Evolutionary conservation across 192 early-diverging fungal species (phyloP).

Genomic region (Entophlyctis luteolus): DNA sequence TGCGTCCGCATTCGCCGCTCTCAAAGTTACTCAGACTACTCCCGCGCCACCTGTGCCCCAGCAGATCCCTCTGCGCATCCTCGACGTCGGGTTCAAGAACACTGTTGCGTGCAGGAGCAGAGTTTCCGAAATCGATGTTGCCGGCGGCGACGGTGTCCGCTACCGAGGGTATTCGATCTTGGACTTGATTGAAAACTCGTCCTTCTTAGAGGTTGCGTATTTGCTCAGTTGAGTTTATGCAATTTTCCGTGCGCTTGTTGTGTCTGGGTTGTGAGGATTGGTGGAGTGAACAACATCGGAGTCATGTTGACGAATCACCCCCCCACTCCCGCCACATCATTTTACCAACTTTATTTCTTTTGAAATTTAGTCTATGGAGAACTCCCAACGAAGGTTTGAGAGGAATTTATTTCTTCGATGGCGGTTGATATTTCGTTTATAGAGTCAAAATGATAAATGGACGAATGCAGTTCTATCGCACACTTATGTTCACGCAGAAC

Average conservation of each 20-base stretch:
- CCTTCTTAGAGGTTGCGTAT: conserved; percentile 62
- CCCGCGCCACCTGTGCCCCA: conserved; percentile 33
- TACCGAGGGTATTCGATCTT: conserved; percentile 62
- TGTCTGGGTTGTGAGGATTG: neutral
- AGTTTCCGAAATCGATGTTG: conserved; percentile 32
- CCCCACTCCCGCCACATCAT: too few relatives aligned
- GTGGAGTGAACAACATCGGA: too few relatives aligned
- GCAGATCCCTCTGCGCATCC: conserved; percentile 41
- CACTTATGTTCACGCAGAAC: conserved; percentile 54
- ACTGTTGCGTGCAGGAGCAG: conserved; percentile 48
- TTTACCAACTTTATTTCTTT: neutral
- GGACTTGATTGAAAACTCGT: conserved; percentile 58
- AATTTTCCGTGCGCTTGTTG: neutral
- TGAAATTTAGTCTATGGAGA: conserved; percentile 40
- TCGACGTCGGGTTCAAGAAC: conserved; percentile 51
- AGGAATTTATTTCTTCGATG: neutral
- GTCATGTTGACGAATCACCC: too few relatives aligned
- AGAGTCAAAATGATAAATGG: conserved; percentile 44
- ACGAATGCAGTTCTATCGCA: conserved; percentile 49
- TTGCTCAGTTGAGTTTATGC: conserved; percentile 35
- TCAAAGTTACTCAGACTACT: conserved; percentile 38
- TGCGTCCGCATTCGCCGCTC: conserved; percentile 39
- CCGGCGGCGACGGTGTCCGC: conserved; percentile 15
- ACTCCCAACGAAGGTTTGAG: conserved; percentile 29
- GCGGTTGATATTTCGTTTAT: neutral